Evolutionary conservation across 2,329 filamentous ascomycete genomes (phyloP).

Genomic region (Colletotrichum higginsianum): DNA sequence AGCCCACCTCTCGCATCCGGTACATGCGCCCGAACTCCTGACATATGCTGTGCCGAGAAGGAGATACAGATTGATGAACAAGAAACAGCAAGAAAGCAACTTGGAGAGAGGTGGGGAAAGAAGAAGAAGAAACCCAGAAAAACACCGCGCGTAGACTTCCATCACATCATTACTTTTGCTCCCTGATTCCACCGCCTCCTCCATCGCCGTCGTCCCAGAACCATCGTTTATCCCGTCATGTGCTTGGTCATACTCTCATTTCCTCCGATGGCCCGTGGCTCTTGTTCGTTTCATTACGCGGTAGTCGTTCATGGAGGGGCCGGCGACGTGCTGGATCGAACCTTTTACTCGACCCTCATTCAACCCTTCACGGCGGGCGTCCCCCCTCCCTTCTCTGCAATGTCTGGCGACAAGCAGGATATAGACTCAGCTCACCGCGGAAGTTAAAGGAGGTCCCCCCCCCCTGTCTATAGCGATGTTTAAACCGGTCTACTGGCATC

Average conservation of each 20-base stretch:
- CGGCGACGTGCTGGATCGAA: neutral
- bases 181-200: too few species aligned
- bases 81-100: too few species aligned
- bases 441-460: neutral
- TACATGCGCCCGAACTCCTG: constrained; percentile 4
- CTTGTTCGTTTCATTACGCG: neutral
- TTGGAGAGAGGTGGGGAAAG: too few species aligned
- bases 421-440: neutral
- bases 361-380: neutral
- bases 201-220: neutral
- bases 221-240: neutral
- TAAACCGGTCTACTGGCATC: neutral
- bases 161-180: constrained; percentile 1
- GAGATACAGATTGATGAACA: too few species aligned
- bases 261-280: neutral
- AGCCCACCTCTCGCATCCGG: neutral
- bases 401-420: neutral
- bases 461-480: neutral
- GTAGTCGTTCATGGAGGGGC: neutral
- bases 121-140: neutral
- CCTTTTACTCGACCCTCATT: neutral
- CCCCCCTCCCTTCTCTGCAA: neutral
- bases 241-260: constrained; percentile 5
- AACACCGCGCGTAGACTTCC: constrained; percentile 3
- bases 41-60: constrained; percentile 6